Evolutionary conservation across 495 filamentous ascomycete genomes (phyloP), one percentile per base, ranked within the genome.

Genomic region (Neurospora discreta): DNA sequence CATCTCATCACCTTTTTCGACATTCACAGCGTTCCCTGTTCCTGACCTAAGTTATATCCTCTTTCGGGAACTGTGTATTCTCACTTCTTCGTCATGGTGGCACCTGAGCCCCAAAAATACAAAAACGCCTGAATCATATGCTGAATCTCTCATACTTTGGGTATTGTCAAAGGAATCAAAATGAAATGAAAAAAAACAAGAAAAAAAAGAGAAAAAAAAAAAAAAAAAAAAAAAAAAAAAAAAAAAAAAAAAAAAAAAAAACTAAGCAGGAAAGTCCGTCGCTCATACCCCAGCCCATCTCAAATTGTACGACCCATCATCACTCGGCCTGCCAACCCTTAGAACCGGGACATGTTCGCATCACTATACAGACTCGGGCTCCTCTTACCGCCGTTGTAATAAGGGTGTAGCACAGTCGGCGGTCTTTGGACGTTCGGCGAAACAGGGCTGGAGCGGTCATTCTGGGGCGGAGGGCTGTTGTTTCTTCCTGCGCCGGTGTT

Each of bases 401-500:
- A 80, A 26, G 86, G 86, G 74, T 88, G 86, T 68, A 86, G 71
- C 8, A 84, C 84, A 68, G 85, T 85, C 11, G 83, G 79, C 4
- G 86, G 86, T 10, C 86, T 82, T 77, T 85, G 82, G 30, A 87
- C 69, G 6, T 79, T 79, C 13, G 85, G 85, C 16, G 82, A 75
- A 72, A 88, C 81, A 58, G 86, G 86, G 71, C 84, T 87, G 70
- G 79, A 76, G 67, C 84, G 81, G 71, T 80, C 75, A 73, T 80
- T 77, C 73, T 80, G 26, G 65, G 72, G 71, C 68, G 52, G 13
- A 16, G 52, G 52, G 52, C 52, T 60, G 52, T 33, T 60, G 26
- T 60, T 60, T 60, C 52, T 60, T 60, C 52, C 52, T 16, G 52
- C 26, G 26, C 33, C 26, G 6, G 52, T 60, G 52, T 60, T 60